A percentile compares a stretch with the other conserved stretches of the same genome.
Conservation (phyloP, 2,329 filamentous ascomycete species). For the Myrmaecium sp. region DNA sequence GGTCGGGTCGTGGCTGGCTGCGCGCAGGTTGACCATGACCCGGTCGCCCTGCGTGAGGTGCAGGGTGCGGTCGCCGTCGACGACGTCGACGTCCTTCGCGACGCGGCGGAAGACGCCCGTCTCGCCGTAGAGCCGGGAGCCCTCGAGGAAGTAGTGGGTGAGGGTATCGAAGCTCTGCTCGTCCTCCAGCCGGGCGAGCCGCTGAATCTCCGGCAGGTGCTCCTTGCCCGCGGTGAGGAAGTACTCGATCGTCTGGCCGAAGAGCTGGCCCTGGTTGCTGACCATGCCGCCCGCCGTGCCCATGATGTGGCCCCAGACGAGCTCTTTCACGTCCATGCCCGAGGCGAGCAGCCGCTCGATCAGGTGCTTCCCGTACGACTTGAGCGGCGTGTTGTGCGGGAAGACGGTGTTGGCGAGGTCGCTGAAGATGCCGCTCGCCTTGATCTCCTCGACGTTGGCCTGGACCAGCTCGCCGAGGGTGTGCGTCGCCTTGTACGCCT, state of each 20-base stretch:
- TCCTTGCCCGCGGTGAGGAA: slow-evolving; percentile 32
- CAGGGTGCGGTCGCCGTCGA: slow-evolving; percentile 14
- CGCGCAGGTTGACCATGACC: slow-evolving; percentile 26
- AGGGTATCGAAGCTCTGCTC: slow-evolving; percentile 29
- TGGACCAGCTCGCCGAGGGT: slow-evolving; percentile 33
- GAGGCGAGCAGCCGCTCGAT: slow-evolving; percentile 34
- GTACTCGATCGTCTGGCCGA: slow-evolving; percentile 39
- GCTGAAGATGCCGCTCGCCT: slow-evolving; percentile 23
- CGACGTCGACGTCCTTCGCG: slow-evolving; percentile 15
- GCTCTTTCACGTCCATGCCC: slow-evolving; percentile 28
- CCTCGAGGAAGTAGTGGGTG: slow-evolving; percentile 33
- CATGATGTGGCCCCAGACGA: slow-evolving; percentile 41
- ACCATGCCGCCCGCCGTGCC: slow-evolving; percentile 37
- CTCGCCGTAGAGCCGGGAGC: slow-evolving; percentile 25
- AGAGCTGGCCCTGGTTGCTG: slow-evolving; percentile 40
- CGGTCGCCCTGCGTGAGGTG: slow-evolving; percentile 20
- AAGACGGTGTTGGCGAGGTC: slow-evolving; percentile 24
- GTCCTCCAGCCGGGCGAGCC: slow-evolving; percentile 28
- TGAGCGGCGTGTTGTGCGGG: slow-evolving; percentile 25
- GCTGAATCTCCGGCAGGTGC: slow-evolving; percentile 31
- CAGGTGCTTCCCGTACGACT: slow-evolving; percentile 38
- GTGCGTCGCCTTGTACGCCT: slow-evolving; percentile 30
- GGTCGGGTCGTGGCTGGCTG: slow-evolving; percentile 22
- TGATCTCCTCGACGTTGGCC: slow-evolving; percentile 30
- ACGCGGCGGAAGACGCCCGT: slow-evolving; percentile 24